Evolutionary conservation across 305 asterid genomes (phyloP).

Genomic region (Vinca major): DNA sequence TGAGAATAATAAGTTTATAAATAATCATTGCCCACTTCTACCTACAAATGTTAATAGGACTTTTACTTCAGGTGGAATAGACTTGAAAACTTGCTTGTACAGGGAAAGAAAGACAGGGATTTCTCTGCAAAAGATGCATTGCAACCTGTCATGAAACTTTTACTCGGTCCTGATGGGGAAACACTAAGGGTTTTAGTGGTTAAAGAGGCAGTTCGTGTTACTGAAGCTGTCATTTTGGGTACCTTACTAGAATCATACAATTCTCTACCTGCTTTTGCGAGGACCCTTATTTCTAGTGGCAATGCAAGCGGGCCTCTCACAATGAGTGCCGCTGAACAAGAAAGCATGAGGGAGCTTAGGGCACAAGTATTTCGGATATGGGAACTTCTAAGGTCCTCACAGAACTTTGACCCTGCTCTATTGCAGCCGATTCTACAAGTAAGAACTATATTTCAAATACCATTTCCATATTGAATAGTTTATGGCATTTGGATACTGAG

Average conservation of each 20-base stretch:
- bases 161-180: conserved; percentile 85
- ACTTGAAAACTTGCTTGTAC: conserved; percentile 91
- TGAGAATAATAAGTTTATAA: background rate
- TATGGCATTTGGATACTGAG: conserved; percentile 1
- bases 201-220: conserved; percentile 77
- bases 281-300: conserved; percentile 43
- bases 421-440: conserved; percentile 92
- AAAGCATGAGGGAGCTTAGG: conserved; percentile 78
- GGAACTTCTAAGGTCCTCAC: conserved; percentile 70
- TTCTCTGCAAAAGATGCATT: conserved; percentile 90
- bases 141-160: conserved; percentile 87
- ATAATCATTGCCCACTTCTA: conserved; percentile 8
- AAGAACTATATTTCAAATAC: conserved; percentile 15
- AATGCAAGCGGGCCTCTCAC: conserved; percentile 44
- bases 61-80: conserved; percentile 77
- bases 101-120: conserved; percentile 82
- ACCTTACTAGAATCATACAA: conserved; percentile 67
- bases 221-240: conserved; percentile 80
- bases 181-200: conserved; percentile 67
- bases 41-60: conserved; percentile 21
- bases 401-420: conserved; percentile 72
- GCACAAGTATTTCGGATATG: conserved; percentile 87
- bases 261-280: conserved; percentile 44
- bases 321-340: conserved; percentile 53
- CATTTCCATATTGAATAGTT: conserved; percentile 13